Base-by-base conservation (phyloP, 768 basidiomycete species). In the Scleroderma bovista region DNA sequence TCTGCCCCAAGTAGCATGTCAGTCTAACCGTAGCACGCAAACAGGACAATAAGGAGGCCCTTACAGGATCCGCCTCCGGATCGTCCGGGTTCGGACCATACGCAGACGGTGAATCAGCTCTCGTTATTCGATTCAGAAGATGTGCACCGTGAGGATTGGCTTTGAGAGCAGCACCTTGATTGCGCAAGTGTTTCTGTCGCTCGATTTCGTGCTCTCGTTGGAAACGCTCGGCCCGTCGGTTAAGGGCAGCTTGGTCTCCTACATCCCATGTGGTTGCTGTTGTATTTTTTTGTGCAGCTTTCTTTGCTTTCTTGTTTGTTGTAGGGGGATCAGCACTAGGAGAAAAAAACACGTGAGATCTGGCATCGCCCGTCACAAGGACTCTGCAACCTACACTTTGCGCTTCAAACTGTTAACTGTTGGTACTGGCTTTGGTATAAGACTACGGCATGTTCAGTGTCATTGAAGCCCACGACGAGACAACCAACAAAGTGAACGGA, bases 121-220 rank as follows among this genome's bases (percentile, higher is more conserved):
- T 61, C 57, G 60, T 66, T 55, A 67, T 68, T 53, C 66, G 67
- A 69, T 72, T 71, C 69, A 80, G 74, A 60, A 80, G 71, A 71
- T 80, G 79, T 62, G 70, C 69, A 71, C 73, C 72, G 55, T 74
- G 75, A 56, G 71, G 63, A 70, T 73, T 74, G 60, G 71, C 65
- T 64, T 73, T 75, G 58, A 74, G 68, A 63, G 61, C 53, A 51
- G 41, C 56, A 32, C 44, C 31, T 45, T 69, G 66, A 56, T 64
- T 65, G 49, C 68, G 67, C 39, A 63, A 53, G 52, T 66, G 66
- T 66, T 80, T 80, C 68, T 85, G 86, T 58, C 80, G 78, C 66
- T 93, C 92, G 49, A 93, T 72, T 52, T 91, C 87, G 61, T 91
- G 89, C 69, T 94, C 93, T 51, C 90, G 80, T 61, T 88, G 85